Conservation (phyloP, 2,329 filamentous ascomycete genomes). For the Aspergillus sclerotialis region DNA sequence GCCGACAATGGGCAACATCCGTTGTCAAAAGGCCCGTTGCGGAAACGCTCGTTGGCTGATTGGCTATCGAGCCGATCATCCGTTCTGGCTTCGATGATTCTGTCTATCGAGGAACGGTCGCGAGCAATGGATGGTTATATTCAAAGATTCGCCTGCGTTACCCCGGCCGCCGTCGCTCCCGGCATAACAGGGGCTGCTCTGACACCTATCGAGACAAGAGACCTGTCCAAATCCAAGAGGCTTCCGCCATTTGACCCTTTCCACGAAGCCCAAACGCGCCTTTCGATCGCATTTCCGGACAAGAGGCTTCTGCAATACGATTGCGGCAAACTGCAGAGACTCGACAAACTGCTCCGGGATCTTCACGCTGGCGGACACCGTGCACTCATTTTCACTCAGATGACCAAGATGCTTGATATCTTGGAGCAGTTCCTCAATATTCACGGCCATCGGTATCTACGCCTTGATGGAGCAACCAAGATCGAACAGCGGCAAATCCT, state of each 20-base stretch:
- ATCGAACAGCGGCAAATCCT: constrained; percentile 92
- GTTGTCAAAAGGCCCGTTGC: constrained; percentile 53
- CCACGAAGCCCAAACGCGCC: constrained; percentile 85
- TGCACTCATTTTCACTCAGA: constrained; percentile 96
- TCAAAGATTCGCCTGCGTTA: constrained; percentile 85
- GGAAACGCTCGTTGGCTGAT: constrained; percentile 57
- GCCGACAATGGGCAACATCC: constrained; percentile 55
- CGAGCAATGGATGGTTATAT: constrained; percentile 66
- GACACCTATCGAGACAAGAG: constrained; percentile 53
- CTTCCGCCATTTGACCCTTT: constrained; percentile 66
- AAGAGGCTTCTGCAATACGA: constrained; percentile 95
- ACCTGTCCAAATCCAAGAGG: constrained; percentile 40
- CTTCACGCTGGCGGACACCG: constrained; percentile 87
- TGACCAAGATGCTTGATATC: constrained; percentile 98
- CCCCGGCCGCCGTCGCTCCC: constrained; percentile 76
- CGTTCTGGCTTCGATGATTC: constrained; percentile 53
- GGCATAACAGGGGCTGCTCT: constrained; percentile 65
- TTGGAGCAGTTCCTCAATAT: constrained; percentile 97
- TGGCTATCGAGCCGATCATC: constrained; percentile 69
- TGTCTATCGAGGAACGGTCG: constrained; percentile 66
- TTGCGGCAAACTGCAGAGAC: constrained; percentile 87
- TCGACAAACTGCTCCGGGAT: constrained; percentile 77
- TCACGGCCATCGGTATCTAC: constrained; percentile 92
- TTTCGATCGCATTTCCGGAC: constrained; percentile 94
- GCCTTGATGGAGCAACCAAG: constrained; percentile 92